A percentile compares a stretch with the other conserved stretches of the same genome.
These are phyloP conservation scores for Fraxinus sp. DNA, from an alignment of 305 asterid species.

Conservation along the genomic window DNA sequence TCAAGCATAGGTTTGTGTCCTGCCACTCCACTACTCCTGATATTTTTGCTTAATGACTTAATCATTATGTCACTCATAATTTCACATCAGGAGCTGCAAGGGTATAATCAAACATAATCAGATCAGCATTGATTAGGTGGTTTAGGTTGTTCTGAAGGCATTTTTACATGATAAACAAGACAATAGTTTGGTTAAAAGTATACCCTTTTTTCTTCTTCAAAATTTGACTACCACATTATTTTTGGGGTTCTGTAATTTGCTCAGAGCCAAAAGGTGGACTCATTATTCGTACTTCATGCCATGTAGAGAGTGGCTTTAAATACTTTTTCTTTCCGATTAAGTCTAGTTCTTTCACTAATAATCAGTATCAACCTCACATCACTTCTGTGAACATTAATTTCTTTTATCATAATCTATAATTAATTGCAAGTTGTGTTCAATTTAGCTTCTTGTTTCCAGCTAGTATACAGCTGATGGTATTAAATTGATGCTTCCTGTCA, in stretches of 20 bases:
- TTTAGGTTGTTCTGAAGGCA: background rate
- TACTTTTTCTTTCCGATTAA: background rate
- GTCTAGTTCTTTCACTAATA: background rate
- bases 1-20: conserved; percentile 73
- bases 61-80: background rate
- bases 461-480: background rate
- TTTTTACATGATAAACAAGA: background rate
- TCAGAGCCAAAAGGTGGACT: background rate
- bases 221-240: background rate
- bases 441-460: background rate
- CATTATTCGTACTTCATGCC: background rate
- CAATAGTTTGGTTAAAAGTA: background rate
- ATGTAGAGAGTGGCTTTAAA: background rate
- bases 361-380: background rate
- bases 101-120: background rate
- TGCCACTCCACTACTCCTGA: conserved; percentile 8
- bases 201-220: background rate
- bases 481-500: background rate
- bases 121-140: background rate
- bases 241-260: background rate
- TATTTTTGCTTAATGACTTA: background rate
- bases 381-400: background rate
- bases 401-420: background rate
- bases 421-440: background rate
- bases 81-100: background rate